Base-by-base conservation (phyloP, 805 yeast species). In the Helenozyma baotianmanensis region DNA sequence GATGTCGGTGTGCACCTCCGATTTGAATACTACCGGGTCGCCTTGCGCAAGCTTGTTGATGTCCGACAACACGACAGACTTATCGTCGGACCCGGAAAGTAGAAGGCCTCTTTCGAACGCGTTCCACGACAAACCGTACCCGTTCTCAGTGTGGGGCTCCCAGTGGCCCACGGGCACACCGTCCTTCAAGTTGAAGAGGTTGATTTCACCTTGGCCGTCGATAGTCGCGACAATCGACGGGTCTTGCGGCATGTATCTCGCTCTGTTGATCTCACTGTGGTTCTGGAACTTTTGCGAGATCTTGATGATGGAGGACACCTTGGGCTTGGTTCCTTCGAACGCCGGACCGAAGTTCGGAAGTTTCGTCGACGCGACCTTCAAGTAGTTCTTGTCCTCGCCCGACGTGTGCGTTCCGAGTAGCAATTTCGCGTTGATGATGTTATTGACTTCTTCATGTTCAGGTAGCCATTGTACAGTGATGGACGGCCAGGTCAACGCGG, bases 401-500 rank as follows among this genome's bases (percentile, higher is more conserved):
- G 84, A 74, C 0, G 90, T 80, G 49, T 82, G 85, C 0, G 94
- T 82, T 3, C 89, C 87, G 14, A 83, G 51, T 8, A 83, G 48
- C 36, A 84, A 46, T 33, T 74, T 70, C 41, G 82, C 71, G 16
- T 68, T 67, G 9, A 67, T 59, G 5, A 59, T 51, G 13, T 32
- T 35, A 14, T 38, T 49, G 17, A 33, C 44, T 6, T 29, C 40
- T 9, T 38, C 29, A 40, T 50, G 43, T 18, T 61, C 62, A 0
- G 88, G 89, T 6, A 81, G 54, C 89, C 92, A 84, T 56, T 84
- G 85, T 4, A 82, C 70, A 1, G 90, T 80, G 30, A 84, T 63
- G 2, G 89, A 79, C 2, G 95, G 94, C 94, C 94, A 84, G 9
- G 80, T 74, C 27, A 84, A 60, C 2, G 82, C 85, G 0, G 90